Base-by-base conservation (phyloP, 768 basidiomycete genomes). In the Mycena pura region DNA sequence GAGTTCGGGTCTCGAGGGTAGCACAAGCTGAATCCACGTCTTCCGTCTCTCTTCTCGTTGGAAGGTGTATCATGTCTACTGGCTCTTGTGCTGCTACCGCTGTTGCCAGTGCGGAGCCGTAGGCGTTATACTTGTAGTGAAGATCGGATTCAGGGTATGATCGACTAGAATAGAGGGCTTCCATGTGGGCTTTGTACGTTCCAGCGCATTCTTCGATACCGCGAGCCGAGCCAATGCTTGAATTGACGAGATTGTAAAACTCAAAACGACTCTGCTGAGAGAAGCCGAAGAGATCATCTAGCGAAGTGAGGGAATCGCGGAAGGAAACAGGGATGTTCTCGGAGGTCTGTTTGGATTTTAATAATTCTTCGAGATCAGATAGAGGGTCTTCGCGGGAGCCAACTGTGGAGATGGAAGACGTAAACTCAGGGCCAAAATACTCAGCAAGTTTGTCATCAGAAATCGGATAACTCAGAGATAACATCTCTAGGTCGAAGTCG, bases 181-280 rank as follows among this genome's bases (percentile, higher is more conserved):
- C 55, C 57, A 54, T 56, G 44, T 57, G 56, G 17, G 60, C 41
- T 43, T 62, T 62, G 51, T 55, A 62, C 46, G 62, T 63, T 28
- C 62, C 62, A 34, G 51, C 55, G 24, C 22, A 54, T 48, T 63
- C 55, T 52, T 62, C 49, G 32, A 58, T 41, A 15, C 38, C 62
- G 17, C 15, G 51, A 24, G 52, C 51, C 27, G 60, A 52, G 19
- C 40, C 51, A 25, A 66, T 21, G 6, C 52, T 38, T 44, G 39
- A 29, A 34, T 62, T 51, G 32, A 66, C 48, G 24, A 62, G 57
- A 27, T 66, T 51, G 29, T 66, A 66, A 38, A 62, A 56, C 39
- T 46, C 50, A 11, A 54, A 59, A 31, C 64, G 64, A 15, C 60
- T 57, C 17, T 43, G 31, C 55, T 51, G 51, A 5, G 60, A 65